Base-by-base conservation (phyloP, 1,284 basidiomycete species). In the Marasmius sp. region DNA sequence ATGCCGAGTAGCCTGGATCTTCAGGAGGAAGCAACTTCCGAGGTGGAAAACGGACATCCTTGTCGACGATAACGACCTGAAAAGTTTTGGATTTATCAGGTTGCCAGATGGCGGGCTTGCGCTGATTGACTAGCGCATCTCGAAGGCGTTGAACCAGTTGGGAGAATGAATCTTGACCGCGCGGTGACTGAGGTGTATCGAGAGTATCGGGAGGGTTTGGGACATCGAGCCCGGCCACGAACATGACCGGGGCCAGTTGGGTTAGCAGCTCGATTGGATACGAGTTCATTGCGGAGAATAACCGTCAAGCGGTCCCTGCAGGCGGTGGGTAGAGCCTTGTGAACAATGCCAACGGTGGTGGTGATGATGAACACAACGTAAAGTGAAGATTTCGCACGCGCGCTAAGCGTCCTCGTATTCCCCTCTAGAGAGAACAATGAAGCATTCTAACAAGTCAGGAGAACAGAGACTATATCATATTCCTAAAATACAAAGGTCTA, bases 241-340 rank as follows among this genome's bases (percentile, higher is more conserved):
- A 97, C 91, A 97, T 92, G 56, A 97, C 87, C 27, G 95, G 95
- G 41, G 87, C 88, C 57, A 94, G 86, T 74, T 97, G 95, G 49
- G 85, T 81, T 65, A 96, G 80, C 61, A 95, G 79, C 76, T 95
- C 93, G 61, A 85, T 80, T 12, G 93, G 93, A 78, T 95, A 95
- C 33, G 93, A 94, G 75, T 95, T 95, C 94, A 95, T 95, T 60
- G 66, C 33, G 41, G 33, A 38, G 37, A n/a, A 51, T 22, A 9
- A 8, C 16, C 18, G 18, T 50, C 20, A 12, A 12, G 20, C 14
- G 18, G 43, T 14, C 43, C 50, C 34, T 11, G 9, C 14, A 11
- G 20, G 33, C 5, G 52, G 34, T 54, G 18, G 51, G 38, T 38
- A 18, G 34, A 16, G 50, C 22, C n/a, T 34, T 6, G 20, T 10